phyloP scores from a whole-genome alignment of 2,329 filamentous ascomycete genomes.

The Hortaea sp. region DNA sequence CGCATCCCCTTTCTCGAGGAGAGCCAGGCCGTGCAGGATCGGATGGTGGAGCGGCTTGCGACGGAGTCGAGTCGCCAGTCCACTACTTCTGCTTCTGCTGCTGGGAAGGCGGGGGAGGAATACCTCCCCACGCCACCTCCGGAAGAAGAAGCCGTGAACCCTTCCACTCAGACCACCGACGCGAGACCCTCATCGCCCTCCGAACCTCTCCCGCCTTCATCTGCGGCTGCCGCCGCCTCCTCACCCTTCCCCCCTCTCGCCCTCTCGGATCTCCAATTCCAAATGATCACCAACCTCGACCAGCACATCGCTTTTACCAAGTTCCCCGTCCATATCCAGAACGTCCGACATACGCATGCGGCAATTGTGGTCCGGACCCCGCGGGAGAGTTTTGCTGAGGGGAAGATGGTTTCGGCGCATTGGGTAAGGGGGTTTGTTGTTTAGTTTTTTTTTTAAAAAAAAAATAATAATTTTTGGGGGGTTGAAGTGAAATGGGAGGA shows the following conservation, averaged over 20 bases:
- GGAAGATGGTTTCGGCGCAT: conserved; percentile 66
- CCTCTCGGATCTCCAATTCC: conserved; percentile 68
- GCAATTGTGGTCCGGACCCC: conserved; percentile 76
- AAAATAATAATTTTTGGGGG: no score
- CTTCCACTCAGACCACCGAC: background rate
- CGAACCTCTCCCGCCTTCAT: background rate
- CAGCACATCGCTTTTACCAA: conserved; percentile 46
- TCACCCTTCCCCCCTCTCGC: conserved; percentile 57
- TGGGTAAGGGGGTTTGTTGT: conserved; percentile 67
- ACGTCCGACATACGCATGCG: conserved; percentile 72
- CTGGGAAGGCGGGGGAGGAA: conserved; percentile 40
- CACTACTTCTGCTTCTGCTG: no score
- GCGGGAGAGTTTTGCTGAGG: conserved; percentile 61
- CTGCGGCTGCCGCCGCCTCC: background rate
- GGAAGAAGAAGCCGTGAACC: conserved; percentile 21
- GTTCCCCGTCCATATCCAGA: conserved; percentile 62
- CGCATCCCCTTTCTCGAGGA: conserved; percentile 66
- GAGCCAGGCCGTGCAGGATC: conserved; percentile 65
- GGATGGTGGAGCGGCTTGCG: conserved; percentile 64
- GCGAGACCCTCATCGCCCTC: background rate
- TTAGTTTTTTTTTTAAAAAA: no score
- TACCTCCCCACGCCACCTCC: conserved; percentile 50
- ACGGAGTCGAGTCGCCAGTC: conserved; percentile 44
- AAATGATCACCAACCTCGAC: conserved; percentile 72
- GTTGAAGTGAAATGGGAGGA: no score